phyloP scores from a whole-genome alignment of 2,329 filamentous ascomycete species.

The Pseudofabraea citricarpa region DNA sequence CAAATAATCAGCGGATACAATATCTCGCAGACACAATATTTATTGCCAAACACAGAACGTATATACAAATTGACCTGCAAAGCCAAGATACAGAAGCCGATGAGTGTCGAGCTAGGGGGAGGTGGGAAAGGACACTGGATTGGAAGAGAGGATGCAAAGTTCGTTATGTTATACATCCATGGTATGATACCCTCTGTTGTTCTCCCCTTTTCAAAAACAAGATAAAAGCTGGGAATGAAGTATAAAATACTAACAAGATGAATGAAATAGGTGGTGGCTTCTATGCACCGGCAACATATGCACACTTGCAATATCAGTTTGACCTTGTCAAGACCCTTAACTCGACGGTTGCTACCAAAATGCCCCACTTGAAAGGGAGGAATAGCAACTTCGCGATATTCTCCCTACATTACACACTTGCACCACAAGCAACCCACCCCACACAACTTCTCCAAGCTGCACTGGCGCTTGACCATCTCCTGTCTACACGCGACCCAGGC shows the following conservation, averaged over 20 bases:
- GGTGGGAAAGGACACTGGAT: conserved; percentile 15
- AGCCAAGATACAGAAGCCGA: no score
- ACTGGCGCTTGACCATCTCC: background rate
- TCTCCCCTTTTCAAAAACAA: background rate
- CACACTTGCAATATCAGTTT: background rate
- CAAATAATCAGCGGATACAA: background rate
- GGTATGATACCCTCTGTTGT: background rate
- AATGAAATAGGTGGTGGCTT: background rate
- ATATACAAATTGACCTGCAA: background rate
- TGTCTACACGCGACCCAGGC: background rate
- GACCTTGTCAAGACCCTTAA: background rate
- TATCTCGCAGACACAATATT: background rate
- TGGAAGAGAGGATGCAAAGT: background rate
- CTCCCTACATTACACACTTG: conserved; percentile 1
- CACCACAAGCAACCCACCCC: background rate
- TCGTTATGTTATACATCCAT: conserved; percentile 2
- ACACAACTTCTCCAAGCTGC: background rate
- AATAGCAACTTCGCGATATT: background rate
- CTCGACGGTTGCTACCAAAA: background rate
- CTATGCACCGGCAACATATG: background rate
- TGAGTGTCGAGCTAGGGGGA: conserved; percentile 2
- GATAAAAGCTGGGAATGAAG: background rate
- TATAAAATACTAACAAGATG: background rate
- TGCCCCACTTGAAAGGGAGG: no score
- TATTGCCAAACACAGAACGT: background rate